Conservation (phyloP, 352 stramenopile species). For the Phytophthora foliorum region DNA sequence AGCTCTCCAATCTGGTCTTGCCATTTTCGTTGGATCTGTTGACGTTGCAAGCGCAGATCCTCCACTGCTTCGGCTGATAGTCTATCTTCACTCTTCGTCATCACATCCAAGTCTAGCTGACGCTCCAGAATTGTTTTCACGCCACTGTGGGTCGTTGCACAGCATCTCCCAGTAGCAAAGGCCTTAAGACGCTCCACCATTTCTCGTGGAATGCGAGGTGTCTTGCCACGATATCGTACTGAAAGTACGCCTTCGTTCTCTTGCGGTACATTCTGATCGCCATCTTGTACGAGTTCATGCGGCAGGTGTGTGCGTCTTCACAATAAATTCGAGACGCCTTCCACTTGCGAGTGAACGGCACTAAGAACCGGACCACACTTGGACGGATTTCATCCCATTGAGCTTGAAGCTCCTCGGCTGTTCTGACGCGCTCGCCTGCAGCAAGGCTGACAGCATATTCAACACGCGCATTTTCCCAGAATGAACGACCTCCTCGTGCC, state of each 20-base stretch:
- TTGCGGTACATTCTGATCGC: conserved; percentile 1
- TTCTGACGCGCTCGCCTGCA: neutral
- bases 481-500: neutral
- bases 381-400: conserved; percentile 8
- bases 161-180: neutral
- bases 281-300: neutral
- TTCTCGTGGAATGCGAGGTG: neutral
- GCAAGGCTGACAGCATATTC: neutral
- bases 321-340: neutral
- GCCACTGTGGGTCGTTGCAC: no score
- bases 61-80: conserved; percentile 7
- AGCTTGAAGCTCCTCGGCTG: neutral
- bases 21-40: neutral
- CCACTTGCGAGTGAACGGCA: neutral
- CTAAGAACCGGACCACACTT: neutral
- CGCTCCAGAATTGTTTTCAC: no score
- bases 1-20: neutral
- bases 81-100: conserved; percentile 15
- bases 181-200: neutral
- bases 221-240: conserved; percentile 1
- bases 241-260: conserved; percentile 2
- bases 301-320: conserved; percentile 6
- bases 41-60: conserved; percentile 13
- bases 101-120: no score
- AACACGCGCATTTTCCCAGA: neutral